Evolutionary conservation across 257 asterid genomes (phyloP).

Genomic region (Scutellaria baicalensis): DNA sequence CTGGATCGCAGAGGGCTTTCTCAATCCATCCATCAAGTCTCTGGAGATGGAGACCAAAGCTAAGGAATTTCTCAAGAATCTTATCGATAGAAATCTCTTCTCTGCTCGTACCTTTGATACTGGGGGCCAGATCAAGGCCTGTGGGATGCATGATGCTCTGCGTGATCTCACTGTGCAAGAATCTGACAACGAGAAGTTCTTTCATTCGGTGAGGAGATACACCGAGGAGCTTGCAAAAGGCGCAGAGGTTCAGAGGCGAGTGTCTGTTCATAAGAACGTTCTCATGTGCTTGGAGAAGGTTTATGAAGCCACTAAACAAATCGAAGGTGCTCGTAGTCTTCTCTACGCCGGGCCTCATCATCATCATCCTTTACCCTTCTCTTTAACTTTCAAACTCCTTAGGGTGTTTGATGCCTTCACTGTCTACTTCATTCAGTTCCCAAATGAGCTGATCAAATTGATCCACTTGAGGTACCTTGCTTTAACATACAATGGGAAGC

Average conservation of each 20-base stretch:
- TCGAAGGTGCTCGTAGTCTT: constrained; percentile 8
- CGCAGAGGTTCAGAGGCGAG: background rate
- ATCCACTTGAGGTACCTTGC: constrained; percentile 26
- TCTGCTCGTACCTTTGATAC: background rate
- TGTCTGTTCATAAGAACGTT: constrained; percentile 20
- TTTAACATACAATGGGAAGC: constrained; percentile 17
- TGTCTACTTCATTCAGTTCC: constrained; percentile 20
- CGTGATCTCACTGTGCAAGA: constrained; percentile 20
- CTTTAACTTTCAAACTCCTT: constrained; percentile 16
- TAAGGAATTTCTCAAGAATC: background rate
- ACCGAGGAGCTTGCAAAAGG: background rate
- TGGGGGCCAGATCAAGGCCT: background rate
- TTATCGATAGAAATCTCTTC: constrained; percentile 20
- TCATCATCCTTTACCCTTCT: constrained; percentile 19
- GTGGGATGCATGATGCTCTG: constrained; percentile 16
- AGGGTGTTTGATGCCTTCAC: constrained; percentile 30
- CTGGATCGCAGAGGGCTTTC: constrained; percentile 38
- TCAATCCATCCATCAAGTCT: background rate
- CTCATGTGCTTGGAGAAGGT: constrained; percentile 22
- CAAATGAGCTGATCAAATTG: constrained; percentile 11
- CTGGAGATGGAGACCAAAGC: constrained; percentile 10
- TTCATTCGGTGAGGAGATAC: constrained; percentile 6
- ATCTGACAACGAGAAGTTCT: constrained; percentile 9
- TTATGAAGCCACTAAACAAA: background rate
- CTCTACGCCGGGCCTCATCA: constrained; percentile 21